Evolutionary conservation across 805 yeast genomes (phyloP).

Genomic region (Myxozyma lipomycoides): DNA sequence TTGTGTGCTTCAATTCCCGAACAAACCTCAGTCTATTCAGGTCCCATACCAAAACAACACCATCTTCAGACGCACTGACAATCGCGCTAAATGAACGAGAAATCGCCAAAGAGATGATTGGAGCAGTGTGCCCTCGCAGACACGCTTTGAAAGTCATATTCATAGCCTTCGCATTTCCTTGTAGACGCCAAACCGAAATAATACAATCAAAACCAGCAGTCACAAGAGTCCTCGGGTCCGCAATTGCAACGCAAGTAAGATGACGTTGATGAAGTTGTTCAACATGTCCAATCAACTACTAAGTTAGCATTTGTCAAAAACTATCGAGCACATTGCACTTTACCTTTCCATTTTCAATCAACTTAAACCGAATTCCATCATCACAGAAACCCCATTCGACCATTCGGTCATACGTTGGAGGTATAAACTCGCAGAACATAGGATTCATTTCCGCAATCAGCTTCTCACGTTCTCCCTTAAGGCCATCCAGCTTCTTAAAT

Average conservation of each 20-base stretch:
- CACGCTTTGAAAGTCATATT: constrained; percentile 32
- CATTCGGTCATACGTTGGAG: constrained; percentile 25
- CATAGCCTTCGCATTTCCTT: constrained; percentile 19
- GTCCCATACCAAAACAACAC: constrained; percentile 64
- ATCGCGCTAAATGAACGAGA: constrained; percentile 54
- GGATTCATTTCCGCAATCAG: constrained; percentile 18
- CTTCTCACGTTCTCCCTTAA: constrained; percentile 21
- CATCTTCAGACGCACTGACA: constrained; percentile 52
- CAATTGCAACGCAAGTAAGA: constrained; percentile 21
- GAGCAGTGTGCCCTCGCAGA: constrained; percentile 55
- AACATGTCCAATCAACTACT: constrained; percentile 23
- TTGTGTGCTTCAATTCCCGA: constrained; percentile 35
- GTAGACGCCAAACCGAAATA: constrained; percentile 42
- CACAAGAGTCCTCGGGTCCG: constrained; percentile 27
- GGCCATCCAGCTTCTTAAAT: constrained; percentile 10
- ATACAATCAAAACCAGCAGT: constrained; percentile 27
- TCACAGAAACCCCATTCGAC: constrained; percentile 30
- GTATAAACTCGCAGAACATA: constrained; percentile 21
- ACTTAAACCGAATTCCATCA: constrained; percentile 28
- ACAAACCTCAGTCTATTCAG: constrained; percentile 50
- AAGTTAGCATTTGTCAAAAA: neutral
- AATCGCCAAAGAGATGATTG: constrained; percentile 46
- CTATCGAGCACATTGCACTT: neutral
- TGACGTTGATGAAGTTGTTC: constrained; percentile 25
- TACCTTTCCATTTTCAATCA: constrained; percentile 27